These are phyloP conservation scores for Heritiera fomes DNA, from an alignment of 345 rosid species.

Conservation along the genomic window DNA sequence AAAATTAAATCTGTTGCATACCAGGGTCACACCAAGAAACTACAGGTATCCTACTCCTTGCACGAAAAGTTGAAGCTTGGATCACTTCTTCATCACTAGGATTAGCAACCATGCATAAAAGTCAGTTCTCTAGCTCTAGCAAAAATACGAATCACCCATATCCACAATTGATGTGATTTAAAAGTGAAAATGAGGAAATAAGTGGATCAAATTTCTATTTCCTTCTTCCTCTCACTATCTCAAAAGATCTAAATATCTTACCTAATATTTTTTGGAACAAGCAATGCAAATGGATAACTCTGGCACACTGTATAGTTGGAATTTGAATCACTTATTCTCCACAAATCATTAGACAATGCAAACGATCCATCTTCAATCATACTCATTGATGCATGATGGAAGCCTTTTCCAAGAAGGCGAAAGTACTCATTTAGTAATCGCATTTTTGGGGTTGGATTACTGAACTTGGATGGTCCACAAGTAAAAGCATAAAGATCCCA, in stretches of 20 bases:
- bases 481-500: conserved; percentile 89
- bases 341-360: conserved; percentile 67
- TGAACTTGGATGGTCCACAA: conserved; percentile 70
- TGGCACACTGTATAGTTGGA: conserved; percentile 66
- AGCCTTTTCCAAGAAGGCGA: conserved; percentile 77
- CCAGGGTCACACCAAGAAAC: conserved; percentile 97
- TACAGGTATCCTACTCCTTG: conserved; percentile 83
- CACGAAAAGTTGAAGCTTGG: conserved; percentile 90
- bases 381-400: conserved; percentile 55
- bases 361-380: conserved; percentile 74
- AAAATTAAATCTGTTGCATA: conserved; percentile 35
- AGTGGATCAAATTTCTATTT: conserved; percentile 4
- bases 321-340: conserved; percentile 87
- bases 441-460: conserved; percentile 71
- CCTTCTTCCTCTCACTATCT: conserved; percentile 12
- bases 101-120: conserved; percentile 29
- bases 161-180: not conserved
- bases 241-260: conserved; percentile 35
- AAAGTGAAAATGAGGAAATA: conserved; percentile 18
- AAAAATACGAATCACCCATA: conserved; percentile 3
- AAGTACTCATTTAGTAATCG: conserved; percentile 89
- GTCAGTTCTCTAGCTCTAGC: conserved; percentile 22
- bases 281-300: conserved; percentile 87
- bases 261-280: conserved; percentile 86
- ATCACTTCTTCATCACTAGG: conserved; percentile 80